Conservation (phyloP, 2,329 filamentous ascomycete genomes). For the Akanthomyces muscarius region DNA sequence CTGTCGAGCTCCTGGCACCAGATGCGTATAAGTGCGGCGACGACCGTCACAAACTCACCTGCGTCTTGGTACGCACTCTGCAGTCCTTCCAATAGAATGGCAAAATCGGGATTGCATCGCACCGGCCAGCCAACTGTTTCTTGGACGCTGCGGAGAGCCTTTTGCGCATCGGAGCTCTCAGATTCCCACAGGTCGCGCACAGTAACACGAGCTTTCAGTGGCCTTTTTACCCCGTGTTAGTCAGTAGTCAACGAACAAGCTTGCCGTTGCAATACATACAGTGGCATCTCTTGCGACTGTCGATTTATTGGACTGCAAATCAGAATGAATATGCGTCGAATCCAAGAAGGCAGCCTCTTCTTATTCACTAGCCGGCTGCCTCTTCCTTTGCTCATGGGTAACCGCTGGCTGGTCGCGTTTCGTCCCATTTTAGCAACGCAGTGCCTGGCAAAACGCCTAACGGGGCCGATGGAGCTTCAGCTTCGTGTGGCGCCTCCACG, state of each 20-base stretch:
- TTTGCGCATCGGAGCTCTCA: constrained; percentile 30
- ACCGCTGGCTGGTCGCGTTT: neutral
- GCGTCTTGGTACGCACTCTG: constrained; percentile 38
- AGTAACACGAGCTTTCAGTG: constrained; percentile 39
- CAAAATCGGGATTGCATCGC: constrained; percentile 41
- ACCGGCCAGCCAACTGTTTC: constrained; percentile 38
- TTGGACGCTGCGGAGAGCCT: constrained; percentile 29
- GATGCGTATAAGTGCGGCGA: constrained; percentile 35
- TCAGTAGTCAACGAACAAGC: neutral
- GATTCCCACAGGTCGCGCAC: constrained; percentile 43
- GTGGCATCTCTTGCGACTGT: neutral
- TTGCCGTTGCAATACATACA: neutral
- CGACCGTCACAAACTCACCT: constrained; percentile 32
- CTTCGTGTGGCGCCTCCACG: neutral
- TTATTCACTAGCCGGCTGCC: neutral
- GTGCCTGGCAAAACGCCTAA: constrained; percentile 7
- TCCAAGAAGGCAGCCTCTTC: neutral
- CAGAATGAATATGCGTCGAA: neutral
- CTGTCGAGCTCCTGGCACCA: constrained; percentile 38
- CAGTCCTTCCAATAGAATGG: constrained; percentile 36
- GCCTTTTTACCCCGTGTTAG: constrained; percentile 27
- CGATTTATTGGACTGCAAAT: neutral
- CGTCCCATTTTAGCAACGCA: neutral
- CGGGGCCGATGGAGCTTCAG: constrained; percentile 12
- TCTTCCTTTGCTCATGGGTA: neutral